Conservation (phyloP, 331 rosid species). For the Acacia concinna region DNA sequence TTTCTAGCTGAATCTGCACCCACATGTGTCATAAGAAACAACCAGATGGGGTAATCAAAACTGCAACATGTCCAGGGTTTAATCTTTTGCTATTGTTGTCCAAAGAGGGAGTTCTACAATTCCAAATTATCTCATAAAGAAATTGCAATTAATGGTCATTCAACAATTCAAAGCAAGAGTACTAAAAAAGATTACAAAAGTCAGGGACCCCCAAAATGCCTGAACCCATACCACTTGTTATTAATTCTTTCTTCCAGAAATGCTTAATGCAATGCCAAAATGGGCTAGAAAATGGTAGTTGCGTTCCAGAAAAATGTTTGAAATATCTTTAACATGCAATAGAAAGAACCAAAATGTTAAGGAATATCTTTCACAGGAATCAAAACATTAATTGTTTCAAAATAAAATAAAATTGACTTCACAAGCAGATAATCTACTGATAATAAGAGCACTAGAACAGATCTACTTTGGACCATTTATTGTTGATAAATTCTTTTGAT, state of each 20-base stretch:
- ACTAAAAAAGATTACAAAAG: not conserved
- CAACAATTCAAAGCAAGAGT: not conserved
- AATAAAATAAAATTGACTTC: too few relatives aligned
- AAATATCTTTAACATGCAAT: not conserved
- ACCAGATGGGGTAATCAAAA: not conserved
- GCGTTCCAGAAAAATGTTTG: not conserved
- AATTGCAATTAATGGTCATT: not conserved
- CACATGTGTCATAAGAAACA: not conserved
- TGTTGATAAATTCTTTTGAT: too few relatives aligned
- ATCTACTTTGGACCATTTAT: too few relatives aligned
- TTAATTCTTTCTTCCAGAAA: not conserved
- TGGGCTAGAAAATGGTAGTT: not conserved
- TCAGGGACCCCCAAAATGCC: not conserved
- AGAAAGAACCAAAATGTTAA: not conserved
- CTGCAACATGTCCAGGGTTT: not conserved
- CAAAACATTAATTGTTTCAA: not conserved
- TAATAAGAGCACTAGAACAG: too few relatives aligned
- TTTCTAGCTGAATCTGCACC: not conserved
- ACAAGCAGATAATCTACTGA: too few relatives aligned
- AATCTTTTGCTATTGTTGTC: not conserved
- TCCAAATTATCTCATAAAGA: not conserved
- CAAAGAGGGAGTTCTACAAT: not conserved
- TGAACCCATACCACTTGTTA: not conserved
- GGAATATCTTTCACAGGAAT: not conserved
- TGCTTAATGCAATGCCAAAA: not conserved